Evolutionary conservation across 2,329 filamentous ascomycete species (phyloP).

Genomic region (Penicillium sp.): DNA sequence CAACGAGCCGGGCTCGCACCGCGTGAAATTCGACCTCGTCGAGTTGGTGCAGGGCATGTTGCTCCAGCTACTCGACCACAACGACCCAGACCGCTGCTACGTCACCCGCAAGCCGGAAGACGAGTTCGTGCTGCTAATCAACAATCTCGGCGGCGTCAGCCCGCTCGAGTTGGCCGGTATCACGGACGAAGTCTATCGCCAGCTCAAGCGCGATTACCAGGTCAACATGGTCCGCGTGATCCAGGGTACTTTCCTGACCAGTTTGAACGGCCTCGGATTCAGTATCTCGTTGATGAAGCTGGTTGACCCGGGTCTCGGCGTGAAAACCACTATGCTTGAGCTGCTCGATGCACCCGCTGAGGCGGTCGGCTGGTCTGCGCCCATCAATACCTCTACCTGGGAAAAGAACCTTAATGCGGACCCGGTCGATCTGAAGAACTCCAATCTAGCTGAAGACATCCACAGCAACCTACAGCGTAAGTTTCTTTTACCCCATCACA

Average conservation of each 20-base stretch:
- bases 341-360: slow-evolving; percentile 60
- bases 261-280: slow-evolving; percentile 63
- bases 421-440: slow-evolving; percentile 36
- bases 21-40: slow-evolving; percentile 42
- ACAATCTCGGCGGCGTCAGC: slow-evolving; percentile 62
- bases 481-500: slow-evolving; percentile 14
- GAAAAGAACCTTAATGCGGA: slow-evolving; percentile 37
- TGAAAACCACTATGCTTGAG: slow-evolving; percentile 51
- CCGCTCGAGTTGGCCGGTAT: slow-evolving; percentile 59
- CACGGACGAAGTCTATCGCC: slow-evolving; percentile 56
- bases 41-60: slow-evolving; percentile 55
- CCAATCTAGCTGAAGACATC: slow-evolving; percentile 38
- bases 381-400: slow-evolving; percentile 54
- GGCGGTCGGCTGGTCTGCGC: slow-evolving; percentile 58
- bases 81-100: slow-evolving; percentile 57
- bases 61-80: slow-evolving; percentile 52
- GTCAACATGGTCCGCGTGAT: slow-evolving; percentile 56
- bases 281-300: slow-evolving; percentile 59
- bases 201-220: slow-evolving; percentile 50
- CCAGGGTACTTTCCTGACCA: slow-evolving; percentile 62
- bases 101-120: slow-evolving; percentile 50
- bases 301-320: slow-evolving; percentile 49
- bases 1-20: slow-evolving; percentile 53
- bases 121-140: slow-evolving; percentile 56
- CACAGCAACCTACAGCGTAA: slow-evolving; percentile 48